Conservation (phyloP, 495 filamentous ascomycete genomes). For the Venustampulla echinocandica region DNA sequence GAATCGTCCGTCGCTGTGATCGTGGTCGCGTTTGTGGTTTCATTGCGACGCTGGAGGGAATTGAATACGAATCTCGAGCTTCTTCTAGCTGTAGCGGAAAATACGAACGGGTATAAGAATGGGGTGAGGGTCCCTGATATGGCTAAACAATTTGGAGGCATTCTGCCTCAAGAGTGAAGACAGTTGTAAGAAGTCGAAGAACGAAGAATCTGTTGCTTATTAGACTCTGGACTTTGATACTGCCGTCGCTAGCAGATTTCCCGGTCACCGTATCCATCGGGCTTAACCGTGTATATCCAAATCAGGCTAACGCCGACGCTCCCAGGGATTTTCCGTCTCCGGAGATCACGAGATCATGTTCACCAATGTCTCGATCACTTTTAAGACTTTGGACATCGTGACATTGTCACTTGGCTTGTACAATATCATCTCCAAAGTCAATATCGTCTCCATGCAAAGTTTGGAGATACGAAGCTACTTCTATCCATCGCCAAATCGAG, state of each 20-base stretch:
- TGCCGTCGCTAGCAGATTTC: not conserved
- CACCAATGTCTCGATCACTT: no score
- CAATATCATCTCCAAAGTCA: no score
- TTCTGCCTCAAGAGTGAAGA: slow-evolving; percentile 13
- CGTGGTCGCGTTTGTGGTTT: not conserved
- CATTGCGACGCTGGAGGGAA: slow-evolving; percentile 24
- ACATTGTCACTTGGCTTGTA: no score
- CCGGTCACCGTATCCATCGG: slow-evolving; percentile 4
- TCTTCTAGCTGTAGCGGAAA: slow-evolving; percentile 27
- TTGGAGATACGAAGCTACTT: no score
- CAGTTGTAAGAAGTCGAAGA: not conserved
- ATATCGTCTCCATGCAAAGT: no score
- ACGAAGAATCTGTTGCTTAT: no score
- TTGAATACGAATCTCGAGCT: slow-evolving; percentile 21
- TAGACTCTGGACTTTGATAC: slow-evolving; percentile 4
- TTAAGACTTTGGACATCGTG: no score
- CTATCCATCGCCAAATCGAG: no score
- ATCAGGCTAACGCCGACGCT: not conserved
- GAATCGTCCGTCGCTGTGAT: not conserved
- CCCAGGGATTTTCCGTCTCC: no score
- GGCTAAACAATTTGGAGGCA: slow-evolving; percentile 38
- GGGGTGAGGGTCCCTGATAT: slow-evolving; percentile 44
- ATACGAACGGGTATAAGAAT: slow-evolving; percentile 57
- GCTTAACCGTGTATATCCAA: not conserved
- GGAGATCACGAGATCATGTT: no score